A percentile compares a stretch with the other conserved stretches of the same genome.
These are phyloP conservation scores for Grosmannia clavigera DNA, from an alignment of 2,329 filamentous ascomycete species.

Conservation along the genomic window DNA sequence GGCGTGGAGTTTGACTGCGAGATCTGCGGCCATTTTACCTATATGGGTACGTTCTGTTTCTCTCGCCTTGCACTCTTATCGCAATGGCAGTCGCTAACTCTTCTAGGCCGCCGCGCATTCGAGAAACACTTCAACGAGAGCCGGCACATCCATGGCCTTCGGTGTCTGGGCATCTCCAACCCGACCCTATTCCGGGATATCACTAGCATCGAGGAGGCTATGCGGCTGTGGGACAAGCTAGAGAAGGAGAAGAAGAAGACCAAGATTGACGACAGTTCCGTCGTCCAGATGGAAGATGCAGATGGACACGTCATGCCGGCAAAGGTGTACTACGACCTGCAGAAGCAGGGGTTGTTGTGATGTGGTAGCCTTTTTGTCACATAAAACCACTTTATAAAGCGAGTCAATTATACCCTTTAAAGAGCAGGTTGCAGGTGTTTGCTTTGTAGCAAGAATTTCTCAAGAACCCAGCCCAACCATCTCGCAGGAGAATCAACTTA, in stretches of 20 bases:
- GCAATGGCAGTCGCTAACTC: slow-evolving; percentile 21
- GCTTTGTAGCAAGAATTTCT: too few species aligned
- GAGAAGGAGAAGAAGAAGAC: slow-evolving; percentile 72
- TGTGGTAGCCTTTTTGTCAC: neutral
- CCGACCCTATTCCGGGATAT: slow-evolving; percentile 89
- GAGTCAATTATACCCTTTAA: neutral
- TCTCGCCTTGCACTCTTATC: neutral
- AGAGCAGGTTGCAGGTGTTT: too few species aligned
- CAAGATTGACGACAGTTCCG: slow-evolving; percentile 62
- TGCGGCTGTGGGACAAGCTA: slow-evolving; percentile 86
- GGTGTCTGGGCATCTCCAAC: slow-evolving; percentile 87
- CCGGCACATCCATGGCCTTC: slow-evolving; percentile 83
- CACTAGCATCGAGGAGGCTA: slow-evolving; percentile 77
- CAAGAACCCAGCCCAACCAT: too few species aligned
- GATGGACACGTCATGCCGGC: slow-evolving; percentile 98
- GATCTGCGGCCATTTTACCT: slow-evolving; percentile 55
- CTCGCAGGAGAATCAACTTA: too few species aligned
- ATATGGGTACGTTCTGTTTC: slow-evolving; percentile 8
- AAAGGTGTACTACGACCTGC: slow-evolving; percentile 92
- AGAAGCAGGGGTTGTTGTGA: slow-evolving; percentile 57
- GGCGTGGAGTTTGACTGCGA: slow-evolving; percentile 94
- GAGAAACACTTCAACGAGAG: slow-evolving; percentile 98
- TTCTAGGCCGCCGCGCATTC: slow-evolving; percentile 91
- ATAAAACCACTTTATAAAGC: neutral
- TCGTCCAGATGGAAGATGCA: slow-evolving; percentile 97